These are phyloP conservation scores for Gynandropsis gynandra DNA, from an alignment of 345 rosid genomes.

Conservation along the genomic window DNA sequence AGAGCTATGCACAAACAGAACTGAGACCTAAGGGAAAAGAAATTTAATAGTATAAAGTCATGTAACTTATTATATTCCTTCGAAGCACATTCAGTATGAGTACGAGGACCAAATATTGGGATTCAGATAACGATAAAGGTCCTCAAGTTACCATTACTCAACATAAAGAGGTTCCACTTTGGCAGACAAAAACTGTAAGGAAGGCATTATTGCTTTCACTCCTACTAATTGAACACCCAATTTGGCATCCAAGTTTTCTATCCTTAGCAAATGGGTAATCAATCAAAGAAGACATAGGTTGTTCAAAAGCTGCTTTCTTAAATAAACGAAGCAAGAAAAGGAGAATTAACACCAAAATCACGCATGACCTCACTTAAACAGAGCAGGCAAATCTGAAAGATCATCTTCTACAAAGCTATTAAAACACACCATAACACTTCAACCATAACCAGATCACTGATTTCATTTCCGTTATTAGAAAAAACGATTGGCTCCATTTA, in stretches of 20 bases:
- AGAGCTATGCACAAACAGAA: conserved; percentile 44
- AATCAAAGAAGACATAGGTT: not conserved
- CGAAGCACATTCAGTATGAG: conserved; percentile 1
- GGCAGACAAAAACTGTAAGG: not conserved
- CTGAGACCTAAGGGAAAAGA: conserved; percentile 43
- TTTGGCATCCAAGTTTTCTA: not conserved
- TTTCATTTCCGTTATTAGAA: too few relatives aligned
- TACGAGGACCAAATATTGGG: not conserved
- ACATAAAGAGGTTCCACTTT: not conserved
- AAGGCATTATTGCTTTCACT: not conserved
- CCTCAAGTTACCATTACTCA: conserved; percentile 1
- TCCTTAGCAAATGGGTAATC: conserved; percentile 1
- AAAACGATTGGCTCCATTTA: too few relatives aligned
- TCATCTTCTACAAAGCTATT: too few relatives aligned
- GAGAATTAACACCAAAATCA: too few relatives aligned
- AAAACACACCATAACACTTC: not conserved
- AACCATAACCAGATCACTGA: conserved; percentile 1
- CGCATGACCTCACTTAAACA: too few relatives aligned
- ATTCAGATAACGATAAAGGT: not conserved
- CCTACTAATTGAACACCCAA: not conserved
- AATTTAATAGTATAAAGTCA: conserved; percentile 6
- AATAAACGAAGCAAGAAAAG: too few relatives aligned
- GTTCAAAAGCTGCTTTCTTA: too few relatives aligned
- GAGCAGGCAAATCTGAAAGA: too few relatives aligned
- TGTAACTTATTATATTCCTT: not conserved